Conservation (phyloP, 495 filamentous ascomycete species). For the Penicillium chermesinum region DNA sequence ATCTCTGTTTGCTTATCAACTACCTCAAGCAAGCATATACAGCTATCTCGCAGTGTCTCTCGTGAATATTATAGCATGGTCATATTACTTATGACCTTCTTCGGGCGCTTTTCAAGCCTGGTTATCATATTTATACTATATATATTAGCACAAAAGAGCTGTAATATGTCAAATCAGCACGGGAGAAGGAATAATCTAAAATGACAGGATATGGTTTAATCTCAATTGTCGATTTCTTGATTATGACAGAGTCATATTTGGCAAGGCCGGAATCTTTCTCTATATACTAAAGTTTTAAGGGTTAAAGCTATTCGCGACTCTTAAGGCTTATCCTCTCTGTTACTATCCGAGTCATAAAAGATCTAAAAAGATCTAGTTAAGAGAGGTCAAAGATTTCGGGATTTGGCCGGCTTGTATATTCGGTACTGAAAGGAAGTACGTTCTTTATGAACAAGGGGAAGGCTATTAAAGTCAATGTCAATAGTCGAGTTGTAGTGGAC, state of each 20-base stretch:
- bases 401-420: constrained; percentile 18
- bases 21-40: constrained; percentile 34
- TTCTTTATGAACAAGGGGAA: constrained; percentile 27
- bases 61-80: constrained; percentile 31
- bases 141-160: constrained; percentile 38
- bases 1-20: constrained; percentile 39
- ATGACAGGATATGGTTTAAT: constrained; percentile 27
- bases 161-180: constrained; percentile 60
- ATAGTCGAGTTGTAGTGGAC: constrained; percentile 21
- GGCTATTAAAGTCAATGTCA: constrained; percentile 19
- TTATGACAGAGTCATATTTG: constrained; percentile 22
- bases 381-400: constrained; percentile 24
- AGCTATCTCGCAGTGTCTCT: constrained; percentile 28
- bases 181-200: constrained; percentile 39
- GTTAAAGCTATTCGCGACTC: constrained; percentile 20
- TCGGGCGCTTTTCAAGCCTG: constrained; percentile 14
- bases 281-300: constrained; percentile 26
- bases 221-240: constrained; percentile 34
- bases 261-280: constrained; percentile 17
- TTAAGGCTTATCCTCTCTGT: constrained; percentile 26
- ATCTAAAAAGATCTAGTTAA: constrained; percentile 16
- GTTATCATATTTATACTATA: constrained; percentile 20
- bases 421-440: constrained; percentile 19
- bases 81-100: constrained; percentile 33
- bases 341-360: constrained; percentile 17